Evolutionary conservation across 305 asterid species (phyloP).

Genomic region (Fraxinus dipetala): DNA sequence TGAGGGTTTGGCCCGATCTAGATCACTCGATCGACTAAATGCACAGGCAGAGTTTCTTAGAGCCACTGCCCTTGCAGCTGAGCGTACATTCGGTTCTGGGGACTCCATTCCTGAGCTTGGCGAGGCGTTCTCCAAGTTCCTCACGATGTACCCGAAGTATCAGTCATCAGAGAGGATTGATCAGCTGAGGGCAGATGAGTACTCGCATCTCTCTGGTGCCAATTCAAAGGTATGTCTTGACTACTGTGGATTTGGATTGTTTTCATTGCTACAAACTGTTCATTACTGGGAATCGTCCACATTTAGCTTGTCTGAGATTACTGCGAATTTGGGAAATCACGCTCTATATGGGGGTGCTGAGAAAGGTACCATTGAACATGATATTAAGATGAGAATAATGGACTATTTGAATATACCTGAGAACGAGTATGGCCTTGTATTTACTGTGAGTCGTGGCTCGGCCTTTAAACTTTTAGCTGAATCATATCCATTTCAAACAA

Average conservation of each 20-base stretch:
- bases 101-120: slow-evolving; percentile 62
- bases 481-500: slow-evolving; percentile 86
- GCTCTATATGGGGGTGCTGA: slow-evolving; percentile 93
- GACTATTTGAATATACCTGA: slow-evolving; percentile 92
- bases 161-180: slow-evolving; percentile 76
- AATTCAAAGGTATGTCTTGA: slow-evolving; percentile 81
- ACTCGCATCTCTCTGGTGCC: slow-evolving; percentile 64
- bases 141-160: slow-evolving; percentile 85
- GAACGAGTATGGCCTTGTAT: slow-evolving; percentile 88
- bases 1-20: slow-evolving; percentile 68
- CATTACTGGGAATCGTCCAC: slow-evolving; percentile 89
- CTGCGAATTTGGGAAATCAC: slow-evolving; percentile 90
- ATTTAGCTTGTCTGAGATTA: slow-evolving; percentile 83
- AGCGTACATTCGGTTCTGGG: slow-evolving; percentile 52
- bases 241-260: slow-evolving; percentile 65
- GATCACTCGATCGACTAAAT: slow-evolving; percentile 81
- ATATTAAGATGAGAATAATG: slow-evolving; percentile 78
- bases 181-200: slow-evolving; percentile 77
- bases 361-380: slow-evolving; percentile 72
- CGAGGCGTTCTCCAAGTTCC: slow-evolving; percentile 73
- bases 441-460: slow-evolving; percentile 90
- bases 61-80: slow-evolving; percentile 92
- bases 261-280: slow-evolving; percentile 54
- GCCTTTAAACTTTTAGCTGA: slow-evolving; percentile 86
- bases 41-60: slow-evolving; percentile 85